Conservation (phyloP, 768 basidiomycete genomes). For the Tricholoma furcatifolium region DNA sequence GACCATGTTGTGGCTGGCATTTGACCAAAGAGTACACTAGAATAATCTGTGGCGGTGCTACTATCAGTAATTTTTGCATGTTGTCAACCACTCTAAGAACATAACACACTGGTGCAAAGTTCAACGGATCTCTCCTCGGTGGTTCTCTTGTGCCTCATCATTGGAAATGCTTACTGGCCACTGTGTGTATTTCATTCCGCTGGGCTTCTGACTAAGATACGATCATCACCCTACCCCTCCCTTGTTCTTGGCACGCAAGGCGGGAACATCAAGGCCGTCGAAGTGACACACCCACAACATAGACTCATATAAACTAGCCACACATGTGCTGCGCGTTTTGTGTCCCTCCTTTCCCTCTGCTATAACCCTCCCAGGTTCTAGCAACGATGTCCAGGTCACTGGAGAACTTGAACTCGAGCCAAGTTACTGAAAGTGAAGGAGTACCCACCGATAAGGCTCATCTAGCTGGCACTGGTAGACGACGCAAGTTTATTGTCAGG, state of each 20-base stretch:
- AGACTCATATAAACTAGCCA: not conserved
- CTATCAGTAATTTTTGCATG: not conserved
- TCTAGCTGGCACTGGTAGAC: constrained; percentile 25
- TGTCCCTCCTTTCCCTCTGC: constrained; percentile 1
- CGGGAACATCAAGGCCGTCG: not conserved
- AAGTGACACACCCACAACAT: constrained; percentile 3
- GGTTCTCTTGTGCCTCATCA: not conserved
- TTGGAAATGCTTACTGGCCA: not conserved
- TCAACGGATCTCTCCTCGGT: not conserved
- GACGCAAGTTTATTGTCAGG: constrained; percentile 56
- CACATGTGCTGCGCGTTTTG: constrained; percentile 2
- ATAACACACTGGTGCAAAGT: too few relatives aligned
- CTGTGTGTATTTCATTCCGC: not conserved
- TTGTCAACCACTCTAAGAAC: too few relatives aligned
- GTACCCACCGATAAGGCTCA: constrained; percentile 13
- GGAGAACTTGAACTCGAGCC: too few relatives aligned
- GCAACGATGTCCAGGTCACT: too few relatives aligned
- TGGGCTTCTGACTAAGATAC: not conserved
- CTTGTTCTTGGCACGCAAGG: constrained; percentile 2
- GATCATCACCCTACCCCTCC: not conserved
- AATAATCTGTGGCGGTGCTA: not conserved
- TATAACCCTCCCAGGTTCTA: not conserved
- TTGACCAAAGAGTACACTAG: too few relatives aligned
- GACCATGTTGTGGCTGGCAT: not conserved
- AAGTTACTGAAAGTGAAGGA: too few relatives aligned